phyloP scores from a whole-genome alignment of 2,329 filamentous ascomycete genomes.

The Ophiostoma novo-ulmi region DNA sequence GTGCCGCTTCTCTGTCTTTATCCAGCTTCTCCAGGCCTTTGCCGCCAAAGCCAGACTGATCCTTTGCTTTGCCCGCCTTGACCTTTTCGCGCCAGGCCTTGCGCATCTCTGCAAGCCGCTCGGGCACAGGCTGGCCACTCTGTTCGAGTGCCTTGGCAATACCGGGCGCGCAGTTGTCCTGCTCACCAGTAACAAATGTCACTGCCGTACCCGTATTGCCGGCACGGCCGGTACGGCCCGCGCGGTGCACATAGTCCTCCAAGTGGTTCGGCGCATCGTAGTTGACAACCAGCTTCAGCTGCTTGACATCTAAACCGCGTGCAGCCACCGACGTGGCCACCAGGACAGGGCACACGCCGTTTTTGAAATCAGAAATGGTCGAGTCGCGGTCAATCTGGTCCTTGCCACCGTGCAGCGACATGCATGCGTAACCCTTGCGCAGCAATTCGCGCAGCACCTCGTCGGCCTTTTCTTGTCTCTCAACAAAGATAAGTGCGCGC shows the following conservation, averaged over 20 bases:
- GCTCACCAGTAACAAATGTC: slow-evolving; percentile 86
- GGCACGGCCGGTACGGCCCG: slow-evolving; percentile 87
- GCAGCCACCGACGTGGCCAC: slow-evolving; percentile 95
- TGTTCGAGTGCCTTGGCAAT: slow-evolving; percentile 89
- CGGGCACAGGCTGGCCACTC: slow-evolving; percentile 78
- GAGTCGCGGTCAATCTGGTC: slow-evolving; percentile 91
- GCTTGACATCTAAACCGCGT: slow-evolving; percentile 90
- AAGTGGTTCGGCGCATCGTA: slow-evolving; percentile 91
- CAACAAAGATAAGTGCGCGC: slow-evolving; percentile 83
- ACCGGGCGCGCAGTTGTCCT: slow-evolving; percentile 84
- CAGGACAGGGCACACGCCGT: slow-evolving; percentile 79
- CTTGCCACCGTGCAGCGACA: slow-evolving; percentile 90
- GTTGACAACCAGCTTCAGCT: slow-evolving; percentile 92
- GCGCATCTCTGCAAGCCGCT: slow-evolving; percentile 59
- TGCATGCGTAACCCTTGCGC: slow-evolving; percentile 81
- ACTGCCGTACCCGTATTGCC: slow-evolving; percentile 93
- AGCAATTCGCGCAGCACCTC: slow-evolving; percentile 71
- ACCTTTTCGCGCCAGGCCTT: slow-evolving; percentile 82
- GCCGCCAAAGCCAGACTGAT: slow-evolving; percentile 84
- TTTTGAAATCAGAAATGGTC: slow-evolving; percentile 89
- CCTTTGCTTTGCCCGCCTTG: slow-evolving; percentile 85
- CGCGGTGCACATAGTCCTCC: slow-evolving; percentile 94
- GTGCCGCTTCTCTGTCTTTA: slow-evolving; percentile 81
- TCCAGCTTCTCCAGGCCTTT: slow-evolving; percentile 91
- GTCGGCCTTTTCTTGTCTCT: slow-evolving; percentile 85